Evolutionary conservation across 768 basidiomycete species (phyloP).

Genomic region (Porphyrellus cyaneotinctus): DNA sequence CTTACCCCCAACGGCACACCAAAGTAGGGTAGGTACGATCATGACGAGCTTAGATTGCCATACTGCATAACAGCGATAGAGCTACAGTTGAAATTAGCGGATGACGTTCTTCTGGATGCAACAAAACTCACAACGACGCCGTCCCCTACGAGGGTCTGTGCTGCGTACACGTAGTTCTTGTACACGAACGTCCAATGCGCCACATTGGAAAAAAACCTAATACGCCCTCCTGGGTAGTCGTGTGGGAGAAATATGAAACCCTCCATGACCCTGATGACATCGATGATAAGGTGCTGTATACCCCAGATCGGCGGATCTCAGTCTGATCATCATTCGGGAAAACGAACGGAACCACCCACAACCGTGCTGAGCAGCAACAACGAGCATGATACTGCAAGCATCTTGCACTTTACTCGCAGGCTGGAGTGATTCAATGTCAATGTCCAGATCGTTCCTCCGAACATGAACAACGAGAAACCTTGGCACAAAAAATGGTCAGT

Average conservation of each 20-base stretch:
- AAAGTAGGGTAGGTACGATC: constrained; percentile 27
- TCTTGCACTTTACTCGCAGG: constrained; percentile 15
- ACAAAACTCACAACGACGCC: constrained; percentile 23
- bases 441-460: constrained; percentile 27
- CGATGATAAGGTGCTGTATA: constrained; percentile 24
- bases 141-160: constrained; percentile 31
- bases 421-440: constrained; percentile 9
- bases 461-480: constrained; percentile 38
- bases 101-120: background rate
- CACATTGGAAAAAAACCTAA: constrained; percentile 23
- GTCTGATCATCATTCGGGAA: too few species aligned
- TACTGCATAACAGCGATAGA: constrained; percentile 30
- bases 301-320: background rate
- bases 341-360: constrained; percentile 13
- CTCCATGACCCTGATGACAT: constrained; percentile 22
- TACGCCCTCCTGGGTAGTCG: constrained; percentile 16
- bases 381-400: constrained; percentile 22
- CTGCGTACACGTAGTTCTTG: constrained; percentile 22
- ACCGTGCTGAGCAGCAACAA: constrained; percentile 31
- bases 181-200: constrained; percentile 28
- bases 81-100: constrained; percentile 10
- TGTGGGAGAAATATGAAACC: constrained; percentile 26
- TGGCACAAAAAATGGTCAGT: background rate
- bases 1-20: constrained; percentile 28
- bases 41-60: constrained; percentile 30